phyloP scores from a whole-genome alignment of 2,329 filamentous ascomycete genomes.

The Orbilia javanica region DNA sequence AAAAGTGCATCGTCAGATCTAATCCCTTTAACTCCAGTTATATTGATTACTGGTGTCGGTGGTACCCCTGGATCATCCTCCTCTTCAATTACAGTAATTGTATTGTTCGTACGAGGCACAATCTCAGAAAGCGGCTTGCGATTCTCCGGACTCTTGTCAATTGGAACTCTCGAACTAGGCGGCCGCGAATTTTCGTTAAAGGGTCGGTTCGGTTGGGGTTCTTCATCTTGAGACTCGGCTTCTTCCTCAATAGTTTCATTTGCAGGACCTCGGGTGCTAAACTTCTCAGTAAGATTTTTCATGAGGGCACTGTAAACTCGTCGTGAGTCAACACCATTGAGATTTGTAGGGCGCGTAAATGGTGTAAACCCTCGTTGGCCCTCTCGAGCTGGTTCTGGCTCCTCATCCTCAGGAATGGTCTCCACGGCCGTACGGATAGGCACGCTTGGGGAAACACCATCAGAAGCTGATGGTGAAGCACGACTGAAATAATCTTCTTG shows the following conservation, averaged over 20 bases:
- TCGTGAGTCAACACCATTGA: slow-evolving; percentile 35
- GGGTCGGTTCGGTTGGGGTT: slow-evolving; percentile 3
- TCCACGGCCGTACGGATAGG: slow-evolving; percentile 21
- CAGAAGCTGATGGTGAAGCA: slow-evolving; percentile 1
- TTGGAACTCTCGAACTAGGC: slow-evolving; percentile 3
- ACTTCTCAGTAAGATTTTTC: slow-evolving; percentile 38
- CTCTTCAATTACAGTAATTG: slow-evolving; percentile 34
- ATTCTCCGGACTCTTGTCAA: slow-evolving; percentile 40
- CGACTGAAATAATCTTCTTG: slow-evolving; percentile 48
- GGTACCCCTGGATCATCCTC: slow-evolving; percentile 8
- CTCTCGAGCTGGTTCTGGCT: not conserved
- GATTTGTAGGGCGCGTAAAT: slow-evolving; percentile 34
- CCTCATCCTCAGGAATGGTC: slow-evolving; percentile 1
- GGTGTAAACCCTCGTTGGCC: slow-evolving; percentile 32
- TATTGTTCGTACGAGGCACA: slow-evolving; percentile 22
- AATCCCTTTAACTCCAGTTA: slow-evolving; percentile 34
- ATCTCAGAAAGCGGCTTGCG: slow-evolving; percentile 49
- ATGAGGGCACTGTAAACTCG: slow-evolving; percentile 50
- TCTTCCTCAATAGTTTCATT: slow-evolving; percentile 38
- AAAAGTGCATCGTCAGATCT: slow-evolving; percentile 47
- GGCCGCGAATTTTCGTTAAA: slow-evolving; percentile 45
- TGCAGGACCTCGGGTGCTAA: not conserved
- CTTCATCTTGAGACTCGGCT: slow-evolving; percentile 6
- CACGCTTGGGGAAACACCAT: slow-evolving; percentile 3
- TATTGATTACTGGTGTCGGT: slow-evolving; percentile 18